Percentiles rank a stretch among this genome's conserved stretches.
Conservation (phyloP, 148 eudicot genomes). For the Salicornia ramosissima region DNA sequence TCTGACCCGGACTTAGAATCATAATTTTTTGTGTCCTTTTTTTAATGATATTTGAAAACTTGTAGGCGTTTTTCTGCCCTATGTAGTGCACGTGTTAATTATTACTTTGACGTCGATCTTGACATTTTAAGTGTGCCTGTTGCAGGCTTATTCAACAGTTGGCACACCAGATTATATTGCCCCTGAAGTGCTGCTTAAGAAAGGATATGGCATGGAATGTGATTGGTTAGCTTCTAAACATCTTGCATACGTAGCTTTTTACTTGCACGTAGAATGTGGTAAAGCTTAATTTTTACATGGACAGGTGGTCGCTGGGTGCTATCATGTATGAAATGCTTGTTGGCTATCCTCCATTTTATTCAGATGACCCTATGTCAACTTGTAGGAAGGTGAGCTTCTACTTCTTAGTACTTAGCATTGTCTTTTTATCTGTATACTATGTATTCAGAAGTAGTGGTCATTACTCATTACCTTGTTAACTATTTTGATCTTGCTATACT, state of each 20-base stretch:
- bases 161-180: slow-evolving; percentile 99
- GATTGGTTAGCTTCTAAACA: slow-evolving; percentile 67
- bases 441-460: not conserved
- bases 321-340: slow-evolving; percentile 99
- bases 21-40: not conserved
- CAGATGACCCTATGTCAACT: slow-evolving; percentile 98
- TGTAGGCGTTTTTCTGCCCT: not conserved
- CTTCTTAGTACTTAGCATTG: not conserved
- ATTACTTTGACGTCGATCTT: not conserved
- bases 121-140: slow-evolving; percentile 17
- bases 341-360: slow-evolving; percentile 96
- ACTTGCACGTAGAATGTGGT: not conserved
- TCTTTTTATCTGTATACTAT: not conserved
- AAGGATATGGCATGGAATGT: slow-evolving; percentile 99
- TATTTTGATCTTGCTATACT: not conserved
- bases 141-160: slow-evolving; percentile 99
- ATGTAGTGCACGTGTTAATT: not conserved
- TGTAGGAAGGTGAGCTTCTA: slow-evolving; percentile 78
- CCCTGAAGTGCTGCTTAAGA: slow-evolving; percentile 95
- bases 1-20: not conserved
- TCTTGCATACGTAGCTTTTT: slow-evolving; percentile 8
- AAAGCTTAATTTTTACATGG: slow-evolving; percentile 16
- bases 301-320: slow-evolving; percentile 99
- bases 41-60: not conserved
- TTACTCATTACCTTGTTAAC: not conserved